A percentile compares a stretch with the other conserved stretches of the same genome.
Evolutionary conservation across 2,329 filamentous ascomycete species (phyloP).

Genomic region (Fusarium armeniacum): DNA sequence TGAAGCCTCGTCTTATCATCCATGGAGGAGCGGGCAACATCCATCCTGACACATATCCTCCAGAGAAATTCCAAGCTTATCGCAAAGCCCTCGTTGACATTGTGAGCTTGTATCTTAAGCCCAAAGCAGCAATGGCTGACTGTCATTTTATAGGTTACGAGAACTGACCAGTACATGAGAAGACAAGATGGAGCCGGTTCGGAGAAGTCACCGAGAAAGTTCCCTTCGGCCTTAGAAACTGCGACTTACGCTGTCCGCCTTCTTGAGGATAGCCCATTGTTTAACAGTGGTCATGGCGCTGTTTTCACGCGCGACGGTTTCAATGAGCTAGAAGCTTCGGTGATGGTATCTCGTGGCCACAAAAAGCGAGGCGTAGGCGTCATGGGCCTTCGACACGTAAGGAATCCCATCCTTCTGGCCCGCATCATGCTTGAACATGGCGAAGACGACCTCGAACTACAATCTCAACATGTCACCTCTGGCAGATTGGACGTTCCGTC

Average conservation of each 20-base stretch:
- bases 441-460: constrained; percentile 68
- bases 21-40: constrained; percentile 82
- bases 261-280: constrained; percentile 84
- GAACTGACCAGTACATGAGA: constrained; percentile 63
- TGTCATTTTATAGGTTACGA: constrained; percentile 54
- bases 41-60: constrained; percentile 69
- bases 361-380: constrained; percentile 84
- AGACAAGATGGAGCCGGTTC: background rate
- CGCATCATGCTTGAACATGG: constrained; percentile 77
- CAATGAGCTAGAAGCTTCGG: constrained; percentile 87
- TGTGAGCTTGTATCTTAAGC: constrained; percentile 56
- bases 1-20: constrained; percentile 74
- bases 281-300: constrained; percentile 87
- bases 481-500: constrained; percentile 62
- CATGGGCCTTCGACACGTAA: constrained; percentile 79
- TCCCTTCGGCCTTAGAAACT: constrained; percentile 76
- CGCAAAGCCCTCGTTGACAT: constrained; percentile 72
- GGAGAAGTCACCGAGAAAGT: constrained; percentile 26
- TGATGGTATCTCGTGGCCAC: constrained; percentile 83
- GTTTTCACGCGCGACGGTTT: constrained; percentile 87
- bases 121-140: background rate
- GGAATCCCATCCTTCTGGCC: constrained; percentile 83
- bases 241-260: constrained; percentile 81
- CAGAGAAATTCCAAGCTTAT: constrained; percentile 70
- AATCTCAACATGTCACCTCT: background rate